Conservation (phyloP, 345 rosid species). For the Dipteronia dyeriana region DNA sequence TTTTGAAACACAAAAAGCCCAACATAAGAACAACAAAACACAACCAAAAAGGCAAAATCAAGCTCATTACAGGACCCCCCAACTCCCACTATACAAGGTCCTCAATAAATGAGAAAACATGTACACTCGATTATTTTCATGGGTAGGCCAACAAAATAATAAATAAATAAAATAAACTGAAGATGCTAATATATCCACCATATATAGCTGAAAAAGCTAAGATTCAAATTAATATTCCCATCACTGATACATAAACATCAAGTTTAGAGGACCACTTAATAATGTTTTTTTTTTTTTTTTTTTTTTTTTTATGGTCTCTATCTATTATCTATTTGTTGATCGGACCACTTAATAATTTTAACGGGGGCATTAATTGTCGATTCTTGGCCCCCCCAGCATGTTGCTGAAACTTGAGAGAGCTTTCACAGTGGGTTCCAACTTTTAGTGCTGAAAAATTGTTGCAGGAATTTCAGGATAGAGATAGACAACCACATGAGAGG, state of each 20-base stretch:
- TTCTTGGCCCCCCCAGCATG: background rate
- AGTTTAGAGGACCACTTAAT: constrained; percentile 14
- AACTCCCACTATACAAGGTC: constrained; percentile 5
- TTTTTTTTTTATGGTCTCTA: too few species aligned
- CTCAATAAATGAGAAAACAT: background rate
- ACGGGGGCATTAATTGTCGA: background rate
- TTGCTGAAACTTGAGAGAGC: background rate
- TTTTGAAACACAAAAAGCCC: background rate
- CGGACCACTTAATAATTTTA: background rate
- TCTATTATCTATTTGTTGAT: too few species aligned
- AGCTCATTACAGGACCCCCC: constrained; percentile 1
- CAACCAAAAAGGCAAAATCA: constrained; percentile 1
- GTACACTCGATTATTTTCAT: background rate
- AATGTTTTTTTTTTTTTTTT: too few species aligned
- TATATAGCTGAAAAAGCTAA: background rate
- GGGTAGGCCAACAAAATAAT: background rate
- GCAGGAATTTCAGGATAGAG: background rate
- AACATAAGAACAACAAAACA: background rate
- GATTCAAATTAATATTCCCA: background rate
- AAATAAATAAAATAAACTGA: too few species aligned
- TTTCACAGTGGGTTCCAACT: background rate
- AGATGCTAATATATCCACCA: background rate
- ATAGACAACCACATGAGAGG: background rate
- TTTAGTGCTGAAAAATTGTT: background rate
- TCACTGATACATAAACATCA: background rate